Base-by-base conservation (phyloP, 139 green algal species). In the Haematococcus sp. region DNA sequence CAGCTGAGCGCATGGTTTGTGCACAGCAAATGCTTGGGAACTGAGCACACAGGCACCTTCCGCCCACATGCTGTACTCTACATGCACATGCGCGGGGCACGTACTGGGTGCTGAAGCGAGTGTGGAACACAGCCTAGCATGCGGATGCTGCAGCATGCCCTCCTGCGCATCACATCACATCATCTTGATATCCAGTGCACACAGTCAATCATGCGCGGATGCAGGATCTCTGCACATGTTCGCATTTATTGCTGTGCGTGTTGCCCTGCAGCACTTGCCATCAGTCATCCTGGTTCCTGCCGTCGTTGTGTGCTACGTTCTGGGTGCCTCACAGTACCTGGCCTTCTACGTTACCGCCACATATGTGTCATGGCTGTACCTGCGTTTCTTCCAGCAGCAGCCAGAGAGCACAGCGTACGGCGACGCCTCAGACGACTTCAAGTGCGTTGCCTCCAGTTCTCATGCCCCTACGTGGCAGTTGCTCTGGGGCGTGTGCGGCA, bases 321-420 rank as follows among this genome's bases (percentile, higher is more conserved):
- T 77, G 15, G 49, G 72, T 1, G 28, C 73, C 0, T 67, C 90
- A 13, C 72, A 56, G 17, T 66, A 70, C 9, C 56, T 97, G 20
- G 86, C 89, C 2, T 98, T 97, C 72, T 73, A 93, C 2, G 13
- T 92, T 0, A 83, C 89, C 44, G 94, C 91, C 30, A 86, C 84
- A 0, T 97, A 95, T 79, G 63, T 59, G 1, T 67, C 82, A 17
- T 98, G 94, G 94, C 25, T 97, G 22, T 98, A 98, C 80, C 86
- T 98, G 16, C 88, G 94, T 19, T 98, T 94, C 83, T 92, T 94
- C 71, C 93, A 97, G 70, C 74, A 64, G 22, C 88, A 94, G 72
- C 74, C 88, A 9, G 87, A 92, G 46, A 77, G 71, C 34, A 56
- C 44, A 55, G 35, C 33, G 59, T 76, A 86, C 34, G 92, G 93